Evolutionary conservation across 2,329 filamentous ascomycete species (phyloP).

Genomic region (Ilyonectria robusta): DNA sequence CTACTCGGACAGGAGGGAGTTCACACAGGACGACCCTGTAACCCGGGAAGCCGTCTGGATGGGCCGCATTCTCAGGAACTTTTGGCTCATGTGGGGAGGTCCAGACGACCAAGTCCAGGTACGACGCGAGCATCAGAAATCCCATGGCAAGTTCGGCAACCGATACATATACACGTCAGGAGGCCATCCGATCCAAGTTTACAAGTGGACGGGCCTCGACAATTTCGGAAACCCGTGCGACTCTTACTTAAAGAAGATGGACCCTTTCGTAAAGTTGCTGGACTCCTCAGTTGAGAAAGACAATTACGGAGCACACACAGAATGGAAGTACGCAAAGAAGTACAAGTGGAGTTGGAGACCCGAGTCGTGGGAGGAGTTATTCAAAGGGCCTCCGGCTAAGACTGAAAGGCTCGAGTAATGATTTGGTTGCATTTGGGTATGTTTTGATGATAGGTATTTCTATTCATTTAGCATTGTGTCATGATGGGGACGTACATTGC

Average conservation of each 20-base stretch:
- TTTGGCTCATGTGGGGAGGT: not conserved
- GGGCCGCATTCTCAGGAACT: not conserved
- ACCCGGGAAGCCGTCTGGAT: not conserved
- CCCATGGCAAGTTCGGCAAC: not conserved
- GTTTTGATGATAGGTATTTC: conserved; percentile 89
- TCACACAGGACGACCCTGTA: not conserved
- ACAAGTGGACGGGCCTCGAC: not conserved
- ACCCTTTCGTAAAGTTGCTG: no score
- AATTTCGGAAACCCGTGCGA: no score
- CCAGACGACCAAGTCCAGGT: not conserved
- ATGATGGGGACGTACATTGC: not conserved
- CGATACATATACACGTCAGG: not conserved
- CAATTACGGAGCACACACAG: not conserved
- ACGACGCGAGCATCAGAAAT: not conserved
- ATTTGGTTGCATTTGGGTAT: conserved; percentile 66
- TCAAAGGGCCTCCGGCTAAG: not conserved
- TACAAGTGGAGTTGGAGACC: not conserved
- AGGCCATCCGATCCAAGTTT: not conserved
- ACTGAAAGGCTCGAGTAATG: not conserved
- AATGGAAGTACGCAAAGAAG: not conserved
- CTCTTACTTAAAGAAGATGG: no score
- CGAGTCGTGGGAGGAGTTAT: conserved; percentile 86
- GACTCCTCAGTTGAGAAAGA: no score
- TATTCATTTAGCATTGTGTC: not conserved
- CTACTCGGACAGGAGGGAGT: not conserved